Evolutionary conservation across 768 basidiomycete genomes (phyloP), one percentile per base, ranked within the genome.

Genomic region (Lentinula boryana): DNA sequence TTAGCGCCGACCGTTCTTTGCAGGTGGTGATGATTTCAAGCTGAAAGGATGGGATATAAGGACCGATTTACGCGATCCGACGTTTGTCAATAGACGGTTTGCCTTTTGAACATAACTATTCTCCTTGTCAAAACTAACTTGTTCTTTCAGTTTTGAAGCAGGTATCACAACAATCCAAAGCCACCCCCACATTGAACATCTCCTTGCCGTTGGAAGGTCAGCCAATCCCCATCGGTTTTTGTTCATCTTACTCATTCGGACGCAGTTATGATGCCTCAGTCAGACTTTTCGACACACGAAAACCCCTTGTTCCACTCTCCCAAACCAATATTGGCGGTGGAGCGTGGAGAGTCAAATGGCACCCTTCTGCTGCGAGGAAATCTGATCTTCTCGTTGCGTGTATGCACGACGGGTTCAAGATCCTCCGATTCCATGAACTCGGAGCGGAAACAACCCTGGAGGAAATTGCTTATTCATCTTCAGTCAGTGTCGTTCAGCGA

Each of bases 351-450:
- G 86, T 93, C 61, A 95, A 96, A 71, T 99, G 95, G 93, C 94
- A 98, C 72, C 94, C 95, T 6, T 82, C 81, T 4, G 64, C 78
- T 2, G 65, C 68, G n/a, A 81, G 94, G 49, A 82, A 80, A 63
- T 67, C 81, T 40, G 91, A 95, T 67, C 78, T 98, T 1, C 81
- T 98, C 18, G 85, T 94, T n/a, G 97, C 95, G 0, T 94, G 91
- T 68, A 99, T 98, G 97, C 95, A 96, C 69, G 94, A 94, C 63
- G 95, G 96, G 9, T 95, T 93, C 81, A 97, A 97, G 69, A 78
- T 96, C 5, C 71, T 94, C 50, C 77, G 72, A 1, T 84, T 91
- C 61, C 72, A 69, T 44, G 65, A 56, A 23, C 40, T 46, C 12
- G 49, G 21, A 51, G 12, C 5, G 13, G 50, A 32, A 36, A 56